Evolutionary conservation across 768 basidiomycete species (phyloP).

Genomic region (Cubamyces sp.): DNA sequence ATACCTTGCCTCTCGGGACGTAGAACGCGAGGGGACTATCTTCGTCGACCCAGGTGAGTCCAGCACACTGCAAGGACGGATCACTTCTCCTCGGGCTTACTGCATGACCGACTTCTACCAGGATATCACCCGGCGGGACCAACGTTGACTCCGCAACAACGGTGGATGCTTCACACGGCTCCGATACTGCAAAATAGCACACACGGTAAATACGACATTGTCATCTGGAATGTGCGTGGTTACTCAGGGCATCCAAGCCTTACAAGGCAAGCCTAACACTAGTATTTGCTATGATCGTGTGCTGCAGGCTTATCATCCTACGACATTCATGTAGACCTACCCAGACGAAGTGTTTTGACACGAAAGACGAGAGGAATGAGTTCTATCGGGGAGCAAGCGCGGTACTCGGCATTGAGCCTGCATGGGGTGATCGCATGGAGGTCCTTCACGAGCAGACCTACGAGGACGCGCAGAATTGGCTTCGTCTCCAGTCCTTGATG

Average conservation of each 20-base stretch:
- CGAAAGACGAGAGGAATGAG: neutral
- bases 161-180: neutral
- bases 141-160: too few species aligned
- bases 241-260: too few species aligned
- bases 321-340: neutral
- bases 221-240: conserved; percentile 6
- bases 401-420: neutral
- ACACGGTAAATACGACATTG: conserved; percentile 8
- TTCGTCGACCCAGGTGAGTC: conserved; percentile 3
- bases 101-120: neutral
- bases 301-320: too few species aligned
- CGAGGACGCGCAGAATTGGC: neutral
- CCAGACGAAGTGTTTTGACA: neutral
- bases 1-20: neutral
- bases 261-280: too few species aligned
- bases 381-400: neutral
- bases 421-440: too few species aligned
- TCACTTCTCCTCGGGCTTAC: too few species aligned
- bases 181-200: neutral
- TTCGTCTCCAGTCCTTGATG: neutral
- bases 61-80: too few species aligned
- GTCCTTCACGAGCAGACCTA: neutral
- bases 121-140: neutral
- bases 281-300: too few species aligned
- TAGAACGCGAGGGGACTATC: conserved; percentile 6